These are phyloP conservation scores for Lentithecium fluviatile DNA, from an alignment of 495 filamentous ascomycete species.

Conservation along the genomic window DNA sequence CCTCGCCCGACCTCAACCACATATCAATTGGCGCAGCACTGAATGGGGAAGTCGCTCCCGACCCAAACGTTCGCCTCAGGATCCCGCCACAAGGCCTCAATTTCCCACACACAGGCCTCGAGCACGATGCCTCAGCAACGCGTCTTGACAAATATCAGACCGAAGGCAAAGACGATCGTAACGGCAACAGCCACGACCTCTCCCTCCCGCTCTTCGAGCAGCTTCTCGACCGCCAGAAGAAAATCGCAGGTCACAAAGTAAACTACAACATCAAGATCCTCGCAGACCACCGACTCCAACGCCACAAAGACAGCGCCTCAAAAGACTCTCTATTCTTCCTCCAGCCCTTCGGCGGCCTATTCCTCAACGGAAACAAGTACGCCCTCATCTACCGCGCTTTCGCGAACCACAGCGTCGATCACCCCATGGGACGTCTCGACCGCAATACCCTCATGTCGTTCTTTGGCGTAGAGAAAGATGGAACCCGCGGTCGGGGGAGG, in stretches of 20 bases:
- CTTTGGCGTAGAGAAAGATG: not conserved
- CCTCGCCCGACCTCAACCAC: slow-evolving; percentile 35
- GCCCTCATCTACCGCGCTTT: slow-evolving; percentile 42
- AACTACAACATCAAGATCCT: slow-evolving; percentile 39
- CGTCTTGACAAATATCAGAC: slow-evolving; percentile 50
- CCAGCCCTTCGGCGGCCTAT: slow-evolving; percentile 35
- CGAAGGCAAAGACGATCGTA: not conserved
- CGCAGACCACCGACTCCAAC: slow-evolving; percentile 34
- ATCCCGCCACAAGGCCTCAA: slow-evolving; percentile 49
- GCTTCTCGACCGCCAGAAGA: slow-evolving; percentile 31
- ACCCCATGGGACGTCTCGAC: slow-evolving; percentile 11
- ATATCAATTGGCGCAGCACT: slow-evolving; percentile 38
- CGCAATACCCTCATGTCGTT: slow-evolving; percentile 36
- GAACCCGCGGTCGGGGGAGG: too few relatives aligned
- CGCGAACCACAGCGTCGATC: slow-evolving; percentile 32
- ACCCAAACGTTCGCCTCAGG: slow-evolving; percentile 16
- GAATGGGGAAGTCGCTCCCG: not conserved
- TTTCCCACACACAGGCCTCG: slow-evolving; percentile 58
- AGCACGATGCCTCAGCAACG: slow-evolving; percentile 56
- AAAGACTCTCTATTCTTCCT: slow-evolving; percentile 45
- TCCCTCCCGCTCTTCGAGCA: slow-evolving; percentile 38
- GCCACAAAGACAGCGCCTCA: slow-evolving; percentile 38
- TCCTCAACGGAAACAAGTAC: slow-evolving; percentile 32
- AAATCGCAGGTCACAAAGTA: not conserved
- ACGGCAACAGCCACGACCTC: slow-evolving; percentile 40